A percentile compares a stretch with the other conserved stretches of the same genome.
These are phyloP conservation scores for Ceratobasidium sp. DNA, from an alignment of 1,284 basidiomycete species.

Conservation along the genomic window DNA sequence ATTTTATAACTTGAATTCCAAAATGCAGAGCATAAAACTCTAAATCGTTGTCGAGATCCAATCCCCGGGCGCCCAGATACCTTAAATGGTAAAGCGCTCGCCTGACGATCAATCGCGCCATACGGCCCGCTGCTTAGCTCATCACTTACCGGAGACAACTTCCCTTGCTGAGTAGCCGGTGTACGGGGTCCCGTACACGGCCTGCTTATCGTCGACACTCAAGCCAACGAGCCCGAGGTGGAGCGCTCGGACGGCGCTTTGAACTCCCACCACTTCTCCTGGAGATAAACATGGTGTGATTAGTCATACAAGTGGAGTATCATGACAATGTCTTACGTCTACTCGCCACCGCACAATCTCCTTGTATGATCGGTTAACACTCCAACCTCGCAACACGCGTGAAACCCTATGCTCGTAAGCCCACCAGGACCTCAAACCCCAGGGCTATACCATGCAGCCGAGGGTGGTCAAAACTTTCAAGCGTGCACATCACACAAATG, in stretches of 20 bases:
- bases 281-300: too few species aligned
- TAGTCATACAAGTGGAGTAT: too few species aligned
- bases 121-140: slow-evolving; percentile 5
- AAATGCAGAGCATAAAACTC: slow-evolving; percentile 31
- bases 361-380: too few species aligned
- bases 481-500: neutral
- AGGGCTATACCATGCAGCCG: neutral
- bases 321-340: too few species aligned
- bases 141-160: neutral
- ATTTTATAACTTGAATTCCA: slow-evolving; percentile 8
- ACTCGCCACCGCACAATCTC: too few species aligned
- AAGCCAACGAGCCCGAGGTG: neutral
- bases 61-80: neutral
- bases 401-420: neutral
- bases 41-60: slow-evolving; percentile 1
- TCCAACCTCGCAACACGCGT: too few species aligned
- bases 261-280: neutral
- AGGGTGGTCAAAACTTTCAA: neutral
- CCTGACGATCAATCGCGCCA: slow-evolving; percentile 12
- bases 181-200: neutral
- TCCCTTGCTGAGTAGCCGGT: neutral
- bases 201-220: too few species aligned
- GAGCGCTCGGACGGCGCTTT: neutral
- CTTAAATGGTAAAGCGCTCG: neutral
- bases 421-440: neutral